These are phyloP conservation scores for Avena eriantha DNA, from an alignment of 176 grass and related monocot genomes.

Conservation along the genomic window DNA sequence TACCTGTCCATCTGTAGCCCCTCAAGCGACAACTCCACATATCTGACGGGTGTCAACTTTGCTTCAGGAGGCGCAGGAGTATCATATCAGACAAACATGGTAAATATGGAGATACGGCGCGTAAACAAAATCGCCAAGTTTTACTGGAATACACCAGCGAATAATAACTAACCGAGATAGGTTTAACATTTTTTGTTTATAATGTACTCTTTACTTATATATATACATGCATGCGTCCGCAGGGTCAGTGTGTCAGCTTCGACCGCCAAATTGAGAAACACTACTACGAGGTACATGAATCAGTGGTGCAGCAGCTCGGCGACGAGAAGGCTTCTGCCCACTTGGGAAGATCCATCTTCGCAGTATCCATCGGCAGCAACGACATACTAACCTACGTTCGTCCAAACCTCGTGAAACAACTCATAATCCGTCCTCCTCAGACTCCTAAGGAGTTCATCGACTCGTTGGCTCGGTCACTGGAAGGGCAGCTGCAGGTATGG, in stretches of 20 bases:
- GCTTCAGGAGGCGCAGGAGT: conserved; percentile 75
- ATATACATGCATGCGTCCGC: background rate
- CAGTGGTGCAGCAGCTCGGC: conserved; percentile 57
- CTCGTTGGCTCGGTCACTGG: conserved; percentile 41
- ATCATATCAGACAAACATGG: conserved; percentile 57
- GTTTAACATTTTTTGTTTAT: background rate
- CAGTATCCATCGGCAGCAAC: conserved; percentile 72
- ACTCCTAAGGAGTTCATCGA: conserved; percentile 31
- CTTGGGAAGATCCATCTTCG: conserved; percentile 64
- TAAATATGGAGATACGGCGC: background rate
- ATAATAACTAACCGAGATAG: background rate
- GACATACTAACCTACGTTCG: conserved; percentile 55
- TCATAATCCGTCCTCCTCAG: background rate
- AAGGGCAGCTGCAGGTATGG: conserved; percentile 62
- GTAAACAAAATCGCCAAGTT: background rate
- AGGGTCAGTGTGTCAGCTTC: conserved; percentile 63
- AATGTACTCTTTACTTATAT: background rate
- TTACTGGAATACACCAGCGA: background rate
- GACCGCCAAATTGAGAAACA: conserved; percentile 58
- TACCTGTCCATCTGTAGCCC: conserved; percentile 52
- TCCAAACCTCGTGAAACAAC: conserved; percentile 1
- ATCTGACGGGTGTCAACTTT: conserved; percentile 63
- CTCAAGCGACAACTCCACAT: conserved; percentile 41
- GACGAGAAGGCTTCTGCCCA: conserved; percentile 37
- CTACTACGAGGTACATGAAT: conserved; percentile 39